A percentile compares a stretch with the other conserved stretches of the same genome.
Conservation (phyloP, 345 rosid species). For the Populus euphratica region DNA sequence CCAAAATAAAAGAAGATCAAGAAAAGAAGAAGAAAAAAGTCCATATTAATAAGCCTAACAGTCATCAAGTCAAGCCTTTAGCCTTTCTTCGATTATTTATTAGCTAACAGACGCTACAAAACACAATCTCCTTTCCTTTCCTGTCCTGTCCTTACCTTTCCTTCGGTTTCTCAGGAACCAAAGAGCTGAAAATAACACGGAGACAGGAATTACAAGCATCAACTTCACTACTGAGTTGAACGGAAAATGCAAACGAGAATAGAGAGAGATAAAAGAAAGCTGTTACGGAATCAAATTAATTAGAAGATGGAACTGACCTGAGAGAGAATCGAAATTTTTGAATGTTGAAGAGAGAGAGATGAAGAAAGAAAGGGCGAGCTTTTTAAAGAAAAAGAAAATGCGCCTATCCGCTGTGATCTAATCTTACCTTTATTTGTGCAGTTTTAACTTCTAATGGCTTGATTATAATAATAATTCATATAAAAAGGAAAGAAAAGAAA, state of each 20-base stretch:
- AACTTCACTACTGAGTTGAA: not conserved
- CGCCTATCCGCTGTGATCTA: not conserved
- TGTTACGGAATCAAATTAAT: not conserved
- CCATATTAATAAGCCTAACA: not conserved
- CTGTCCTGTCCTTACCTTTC: not conserved
- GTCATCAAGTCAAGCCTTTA: not conserved
- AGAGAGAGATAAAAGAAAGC: not conserved
- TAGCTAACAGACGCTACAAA: not conserved
- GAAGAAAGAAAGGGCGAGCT: not conserved
- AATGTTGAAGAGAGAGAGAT: not conserved
- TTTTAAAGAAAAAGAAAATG: not conserved
- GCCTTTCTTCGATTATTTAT: not conserved
- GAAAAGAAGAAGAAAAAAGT: not conserved
- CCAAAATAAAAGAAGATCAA: not conserved
- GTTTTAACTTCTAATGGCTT: no score
- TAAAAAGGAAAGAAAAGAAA: not conserved
- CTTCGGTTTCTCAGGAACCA: not conserved
- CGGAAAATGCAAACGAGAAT: not conserved
- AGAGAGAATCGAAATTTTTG: not conserved
- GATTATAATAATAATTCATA: no score
- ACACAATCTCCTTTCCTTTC: not conserved
- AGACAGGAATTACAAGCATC: not conserved
- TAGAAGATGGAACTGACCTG: not conserved
- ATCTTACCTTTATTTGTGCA: no score
- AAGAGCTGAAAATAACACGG: not conserved